phyloP scores from a whole-genome alignment of 2,329 filamentous ascomycete species.

The Colletotrichum gigasporum region DNA sequence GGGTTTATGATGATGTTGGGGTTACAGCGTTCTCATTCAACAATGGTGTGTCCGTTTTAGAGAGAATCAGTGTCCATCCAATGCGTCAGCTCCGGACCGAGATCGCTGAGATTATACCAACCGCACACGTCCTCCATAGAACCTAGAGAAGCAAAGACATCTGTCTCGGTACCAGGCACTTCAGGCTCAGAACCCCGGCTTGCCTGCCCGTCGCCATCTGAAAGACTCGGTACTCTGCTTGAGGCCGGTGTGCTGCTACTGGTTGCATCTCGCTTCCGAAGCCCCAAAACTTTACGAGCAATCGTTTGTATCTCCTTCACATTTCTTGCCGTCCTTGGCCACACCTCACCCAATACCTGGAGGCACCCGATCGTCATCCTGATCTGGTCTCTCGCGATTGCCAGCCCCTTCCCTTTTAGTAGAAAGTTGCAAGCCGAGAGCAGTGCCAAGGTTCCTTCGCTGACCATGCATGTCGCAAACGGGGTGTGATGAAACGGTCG shows the following conservation, averaged over 20 bases:
- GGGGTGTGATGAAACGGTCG: slow-evolving; percentile 47
- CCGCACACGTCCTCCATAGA: slow-evolving; percentile 23
- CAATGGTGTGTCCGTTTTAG: too few relatives aligned
- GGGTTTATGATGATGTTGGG: too few relatives aligned
- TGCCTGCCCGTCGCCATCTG: not conserved
- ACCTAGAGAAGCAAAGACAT: not conserved
- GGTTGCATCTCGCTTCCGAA: not conserved
- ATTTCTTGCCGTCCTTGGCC: slow-evolving; percentile 47
- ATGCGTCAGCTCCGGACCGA: not conserved
- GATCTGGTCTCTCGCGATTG: slow-evolving; percentile 50
- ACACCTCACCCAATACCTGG: slow-evolving; percentile 45
- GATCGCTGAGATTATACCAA: not conserved
- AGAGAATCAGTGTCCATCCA: slow-evolving; percentile 7
- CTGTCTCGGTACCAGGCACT: not conserved
- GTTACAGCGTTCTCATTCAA: too few relatives aligned
- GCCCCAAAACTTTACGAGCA: slow-evolving; percentile 41
- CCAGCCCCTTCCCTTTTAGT: slow-evolving; percentile 42
- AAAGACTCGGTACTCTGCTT: not conserved
- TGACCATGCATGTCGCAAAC: slow-evolving; percentile 52
- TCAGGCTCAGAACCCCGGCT: not conserved
- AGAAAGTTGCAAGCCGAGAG: slow-evolving; percentile 48
- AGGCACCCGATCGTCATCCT: slow-evolving; percentile 52
- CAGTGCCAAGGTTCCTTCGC: slow-evolving; percentile 45
- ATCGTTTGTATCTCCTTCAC: slow-evolving; percentile 51
- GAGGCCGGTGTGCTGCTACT: not conserved